These are phyloP conservation scores for Xenoacremonium recifei DNA, from an alignment of 2,329 filamentous ascomycete species.

Conservation along the genomic window DNA sequence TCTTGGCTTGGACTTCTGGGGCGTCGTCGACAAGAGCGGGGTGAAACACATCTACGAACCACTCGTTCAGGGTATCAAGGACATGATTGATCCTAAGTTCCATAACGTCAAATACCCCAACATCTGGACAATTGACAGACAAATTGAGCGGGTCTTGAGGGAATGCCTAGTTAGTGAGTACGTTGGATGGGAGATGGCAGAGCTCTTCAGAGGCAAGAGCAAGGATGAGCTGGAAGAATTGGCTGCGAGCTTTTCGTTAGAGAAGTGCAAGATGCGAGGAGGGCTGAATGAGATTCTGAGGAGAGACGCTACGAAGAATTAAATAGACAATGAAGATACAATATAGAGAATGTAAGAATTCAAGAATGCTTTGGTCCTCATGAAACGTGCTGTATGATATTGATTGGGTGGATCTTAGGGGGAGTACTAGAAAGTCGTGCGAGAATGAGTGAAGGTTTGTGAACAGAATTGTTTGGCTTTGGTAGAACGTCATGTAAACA, in stretches of 20 bases:
- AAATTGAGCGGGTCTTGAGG: slow-evolving; percentile 44
- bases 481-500: too few species aligned
- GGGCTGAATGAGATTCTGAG: slow-evolving; percentile 50
- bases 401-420: too few species aligned
- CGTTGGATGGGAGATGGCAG: slow-evolving; percentile 53
- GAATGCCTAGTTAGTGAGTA: slow-evolving; percentile 45
- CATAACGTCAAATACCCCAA: slow-evolving; percentile 45
- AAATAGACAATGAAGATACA: background rate
- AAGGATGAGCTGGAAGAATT: slow-evolving; percentile 53
- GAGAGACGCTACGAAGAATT: slow-evolving; percentile 5
- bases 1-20: slow-evolving; percentile 57
- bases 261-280: slow-evolving; percentile 51
- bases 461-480: too few species aligned
- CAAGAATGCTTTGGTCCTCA: too few species aligned
- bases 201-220: slow-evolving; percentile 50
- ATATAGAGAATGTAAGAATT: too few species aligned
- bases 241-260: slow-evolving; percentile 50
- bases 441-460: too few species aligned
- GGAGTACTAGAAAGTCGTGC: too few species aligned
- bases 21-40: slow-evolving; percentile 30
- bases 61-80: slow-evolving; percentile 39
- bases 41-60: slow-evolving; percentile 36
- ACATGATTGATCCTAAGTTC: slow-evolving; percentile 41
- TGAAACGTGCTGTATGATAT: too few species aligned
- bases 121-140: slow-evolving; percentile 49